Evolutionary conservation across 495 filamentous ascomycete species (phyloP).

Genomic region (Penicillium simplicissimum): DNA sequence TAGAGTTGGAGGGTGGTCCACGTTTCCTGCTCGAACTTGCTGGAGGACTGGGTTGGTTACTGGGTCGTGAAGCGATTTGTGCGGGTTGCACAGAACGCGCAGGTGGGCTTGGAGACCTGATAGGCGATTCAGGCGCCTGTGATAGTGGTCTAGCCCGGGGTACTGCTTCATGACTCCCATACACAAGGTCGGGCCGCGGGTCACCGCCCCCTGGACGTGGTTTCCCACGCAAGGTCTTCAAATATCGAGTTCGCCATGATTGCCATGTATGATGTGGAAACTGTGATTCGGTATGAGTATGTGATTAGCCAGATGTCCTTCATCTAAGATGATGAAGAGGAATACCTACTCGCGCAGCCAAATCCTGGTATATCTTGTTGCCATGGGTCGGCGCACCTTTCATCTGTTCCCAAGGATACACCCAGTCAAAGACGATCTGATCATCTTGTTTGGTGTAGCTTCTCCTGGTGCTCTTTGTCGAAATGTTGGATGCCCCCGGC

Average conservation of each 20-base stretch:
- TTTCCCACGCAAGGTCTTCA: conserved; percentile 54
- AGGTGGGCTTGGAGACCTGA: background rate
- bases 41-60: background rate
- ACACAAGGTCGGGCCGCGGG: conserved; percentile 13
- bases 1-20: background rate
- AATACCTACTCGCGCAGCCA: conserved; percentile 53
- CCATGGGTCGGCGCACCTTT: conserved; percentile 49
- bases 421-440: conserved; percentile 58
- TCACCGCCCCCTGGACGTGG: conserved; percentile 41
- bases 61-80: background rate
- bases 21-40: background rate
- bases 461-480: conserved; percentile 47
- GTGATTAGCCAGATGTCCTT: background rate
- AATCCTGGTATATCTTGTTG: conserved; percentile 64
- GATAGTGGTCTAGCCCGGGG: background rate
- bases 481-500: conserved; percentile 51
- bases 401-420: conserved; percentile 46
- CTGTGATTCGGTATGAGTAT: conserved; percentile 35
- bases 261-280: conserved; percentile 67
- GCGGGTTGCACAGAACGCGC: background rate
- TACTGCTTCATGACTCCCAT: conserved; percentile 2
- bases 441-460: conserved; percentile 64
- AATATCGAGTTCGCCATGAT: conserved; percentile 70
- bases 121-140: background rate
- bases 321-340: background rate